Evolutionary conservation across 2,329 filamentous ascomycete genomes (phyloP).

Genomic region (Hypoxylon sp.): DNA sequence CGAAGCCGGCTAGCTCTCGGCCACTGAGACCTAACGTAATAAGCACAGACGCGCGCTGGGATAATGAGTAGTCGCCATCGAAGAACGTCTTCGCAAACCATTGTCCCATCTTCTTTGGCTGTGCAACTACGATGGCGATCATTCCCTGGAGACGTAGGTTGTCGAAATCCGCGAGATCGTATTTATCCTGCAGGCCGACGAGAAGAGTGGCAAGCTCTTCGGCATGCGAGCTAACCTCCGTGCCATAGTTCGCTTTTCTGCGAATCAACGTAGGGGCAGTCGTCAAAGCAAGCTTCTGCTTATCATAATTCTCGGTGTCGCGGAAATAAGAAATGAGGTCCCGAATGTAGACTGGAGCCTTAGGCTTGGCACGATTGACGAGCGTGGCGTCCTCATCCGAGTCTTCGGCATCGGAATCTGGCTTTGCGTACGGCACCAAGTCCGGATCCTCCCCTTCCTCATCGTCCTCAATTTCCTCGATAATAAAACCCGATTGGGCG

Average conservation of each 20-base stretch:
- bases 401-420: slow-evolving; percentile 89
- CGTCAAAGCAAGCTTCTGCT: slow-evolving; percentile 82
- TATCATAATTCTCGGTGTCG: slow-evolving; percentile 87
- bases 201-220: slow-evolving; percentile 84
- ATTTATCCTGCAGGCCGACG: slow-evolving; percentile 87
- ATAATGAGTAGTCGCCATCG: slow-evolving; percentile 89
- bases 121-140: slow-evolving; percentile 83
- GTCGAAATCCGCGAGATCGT: slow-evolving; percentile 83
- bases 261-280: slow-evolving; percentile 86
- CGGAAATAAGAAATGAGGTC: slow-evolving; percentile 85
- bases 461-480: slow-evolving; percentile 76
- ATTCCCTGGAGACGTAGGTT: slow-evolving; percentile 83
- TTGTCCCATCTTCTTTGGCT: slow-evolving; percentile 82
- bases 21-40: slow-evolving; percentile 85
- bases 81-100: slow-evolving; percentile 92
- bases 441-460: slow-evolving; percentile 74
- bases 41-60: slow-evolving; percentile 85
- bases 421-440: slow-evolving; percentile 84
- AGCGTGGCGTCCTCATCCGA: slow-evolving; percentile 94
- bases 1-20: slow-evolving; percentile 86
- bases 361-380: slow-evolving; percentile 85
- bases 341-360: slow-evolving; percentile 89
- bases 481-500: slow-evolving; percentile 64
- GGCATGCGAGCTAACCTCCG: slow-evolving; percentile 86
- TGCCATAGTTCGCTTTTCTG: slow-evolving; percentile 89